Evolutionary conservation across 768 basidiomycete genomes (phyloP).

Genomic region (Mycena olivaceomarginata): DNA sequence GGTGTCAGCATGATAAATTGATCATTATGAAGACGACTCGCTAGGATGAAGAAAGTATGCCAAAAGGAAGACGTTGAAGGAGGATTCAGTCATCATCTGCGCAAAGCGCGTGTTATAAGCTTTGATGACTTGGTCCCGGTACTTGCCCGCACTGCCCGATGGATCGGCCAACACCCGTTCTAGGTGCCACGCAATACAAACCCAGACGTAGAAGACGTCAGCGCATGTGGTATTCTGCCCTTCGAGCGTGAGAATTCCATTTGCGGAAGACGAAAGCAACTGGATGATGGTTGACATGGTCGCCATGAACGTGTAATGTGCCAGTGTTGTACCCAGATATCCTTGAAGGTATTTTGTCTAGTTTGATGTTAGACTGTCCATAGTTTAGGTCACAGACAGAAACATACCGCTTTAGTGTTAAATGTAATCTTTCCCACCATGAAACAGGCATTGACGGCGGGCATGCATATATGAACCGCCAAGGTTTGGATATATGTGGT

Average conservation of each 20-base stretch:
- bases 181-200: conserved; percentile 52
- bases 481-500: conserved; percentile 47
- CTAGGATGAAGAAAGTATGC: conserved; percentile 53
- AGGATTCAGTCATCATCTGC: conserved; percentile 55
- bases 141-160: conserved; percentile 10
- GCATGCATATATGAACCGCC: conserved; percentile 48
- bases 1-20: background rate
- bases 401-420: conserved; percentile 48
- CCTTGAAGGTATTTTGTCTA: conserved; percentile 43
- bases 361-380: conserved; percentile 37
- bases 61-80: conserved; percentile 49
- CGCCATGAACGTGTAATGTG: conserved; percentile 42
- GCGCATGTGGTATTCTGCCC: conserved; percentile 53
- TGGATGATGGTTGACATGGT: conserved; percentile 43
- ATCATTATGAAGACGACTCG: conserved; percentile 11
- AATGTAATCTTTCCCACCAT: conserved; percentile 43
- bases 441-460: conserved; percentile 44
- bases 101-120: conserved; percentile 49
- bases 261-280: conserved; percentile 43
- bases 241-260: conserved; percentile 51
- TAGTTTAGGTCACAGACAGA: conserved; percentile 40
- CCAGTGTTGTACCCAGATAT: conserved; percentile 39
- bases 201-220: conserved; percentile 55
- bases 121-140: conserved; percentile 39
- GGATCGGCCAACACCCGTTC: conserved; percentile 45